Evolutionary conservation across 495 filamentous ascomycete genomes (phyloP), one percentile per base, ranked within the genome.

Genomic region (Neurospora sp.): DNA sequence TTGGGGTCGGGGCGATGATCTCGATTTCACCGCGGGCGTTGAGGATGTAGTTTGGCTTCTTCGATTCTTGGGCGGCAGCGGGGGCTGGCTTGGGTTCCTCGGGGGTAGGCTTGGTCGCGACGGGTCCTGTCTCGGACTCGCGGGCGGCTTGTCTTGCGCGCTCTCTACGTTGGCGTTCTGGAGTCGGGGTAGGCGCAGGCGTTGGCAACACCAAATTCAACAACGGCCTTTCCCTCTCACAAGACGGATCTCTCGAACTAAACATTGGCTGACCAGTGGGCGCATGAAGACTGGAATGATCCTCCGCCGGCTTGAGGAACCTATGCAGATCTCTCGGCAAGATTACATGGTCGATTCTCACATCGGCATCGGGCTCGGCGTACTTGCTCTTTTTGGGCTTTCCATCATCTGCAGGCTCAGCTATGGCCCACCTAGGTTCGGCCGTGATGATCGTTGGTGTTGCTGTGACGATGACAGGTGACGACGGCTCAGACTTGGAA

Each of bases 341-440:
- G 48, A 89, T 80, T 39, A 85, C 75, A 72, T 87, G 83, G 73
- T 88, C 86, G 71, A 86, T 82, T 16, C 81, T 77, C 42, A 88
- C 86, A 77, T 89, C 87, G 41, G 87, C 87, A 71, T 89, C 84
- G n/a, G 86, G 87, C 18, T 78, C 84, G 71, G 85, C 86, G 73
- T 83, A 89, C 54, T 79, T 84, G 73, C 82, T 83, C 77, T 84
- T 84, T 48, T 77, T 77, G 40, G 83, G 84, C 3, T 66, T 66
- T 35, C 54, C 54, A 35, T 35, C 54, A 37, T 66, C 54, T 35
- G 27, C 27, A 35, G 27, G 54, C 27, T 66, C 54, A 14, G 12
- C 54, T 5, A 27, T 66, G 14, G 2, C 23, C 54, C 54, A 66
- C 0, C 12, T 66, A 66, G 54, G 54, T 35, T 66, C 54, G 54